A percentile compares a stretch with the other conserved stretches of the same genome.
Conservation (phyloP, 2,329 filamentous ascomycete species). For the Penicillium vulpinum region DNA sequence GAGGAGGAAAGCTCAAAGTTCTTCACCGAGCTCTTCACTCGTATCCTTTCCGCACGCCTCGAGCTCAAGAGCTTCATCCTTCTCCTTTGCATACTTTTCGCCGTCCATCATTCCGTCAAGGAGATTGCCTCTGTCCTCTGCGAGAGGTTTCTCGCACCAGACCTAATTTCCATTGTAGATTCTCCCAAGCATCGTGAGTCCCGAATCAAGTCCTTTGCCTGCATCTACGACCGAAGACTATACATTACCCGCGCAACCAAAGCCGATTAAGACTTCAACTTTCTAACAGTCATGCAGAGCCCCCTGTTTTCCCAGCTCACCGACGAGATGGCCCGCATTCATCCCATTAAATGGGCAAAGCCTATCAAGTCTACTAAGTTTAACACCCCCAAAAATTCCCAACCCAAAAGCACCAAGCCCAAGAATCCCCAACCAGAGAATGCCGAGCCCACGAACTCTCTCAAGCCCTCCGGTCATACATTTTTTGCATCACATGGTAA, state of each 20-base stretch:
- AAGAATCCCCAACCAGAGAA: background rate
- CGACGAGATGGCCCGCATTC: background rate
- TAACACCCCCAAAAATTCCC: background rate
- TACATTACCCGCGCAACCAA: background rate
- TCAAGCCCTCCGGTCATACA: background rate
- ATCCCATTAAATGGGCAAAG: background rate
- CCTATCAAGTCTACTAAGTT: background rate
- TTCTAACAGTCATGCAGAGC: constrained; percentile 1
- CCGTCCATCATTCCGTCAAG: background rate
- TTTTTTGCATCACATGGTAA: background rate
- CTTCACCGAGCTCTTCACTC: background rate
- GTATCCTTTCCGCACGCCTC: background rate
- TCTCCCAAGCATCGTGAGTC: background rate
- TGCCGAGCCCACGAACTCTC: no score
- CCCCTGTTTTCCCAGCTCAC: background rate
- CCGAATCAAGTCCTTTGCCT: background rate
- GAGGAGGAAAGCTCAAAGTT: background rate
- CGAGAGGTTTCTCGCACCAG: background rate
- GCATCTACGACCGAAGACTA: background rate
- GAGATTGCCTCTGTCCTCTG: background rate
- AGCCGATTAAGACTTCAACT: background rate
- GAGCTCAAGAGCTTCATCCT: background rate
- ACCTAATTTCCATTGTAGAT: background rate
- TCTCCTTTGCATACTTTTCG: background rate
- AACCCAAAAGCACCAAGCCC: background rate